A percentile compares a stretch with the other conserved stretches of the same genome.
These are phyloP conservation scores for Rhododendron kiyosumense DNA, from an alignment of 148 eudicot genomes.

Conservation along the genomic window DNA sequence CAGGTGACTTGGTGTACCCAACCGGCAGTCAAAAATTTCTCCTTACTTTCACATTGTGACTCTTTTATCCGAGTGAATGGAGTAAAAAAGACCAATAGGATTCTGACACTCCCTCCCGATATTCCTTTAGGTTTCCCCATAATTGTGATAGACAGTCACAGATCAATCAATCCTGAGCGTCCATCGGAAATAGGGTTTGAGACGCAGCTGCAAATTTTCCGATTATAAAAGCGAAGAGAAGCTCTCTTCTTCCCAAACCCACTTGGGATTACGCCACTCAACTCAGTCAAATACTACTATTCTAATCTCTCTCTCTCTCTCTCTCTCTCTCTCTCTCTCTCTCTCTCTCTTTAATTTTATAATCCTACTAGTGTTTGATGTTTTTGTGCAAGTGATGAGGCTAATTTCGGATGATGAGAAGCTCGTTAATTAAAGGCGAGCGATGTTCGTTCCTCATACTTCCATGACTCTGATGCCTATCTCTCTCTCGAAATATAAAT, in stretches of 20 bases:
- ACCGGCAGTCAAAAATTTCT: too few relatives aligned
- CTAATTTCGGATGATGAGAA: constrained; percentile 17
- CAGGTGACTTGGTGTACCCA: too few relatives aligned
- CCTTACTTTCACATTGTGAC: too few relatives aligned
- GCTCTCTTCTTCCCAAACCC: neutral
- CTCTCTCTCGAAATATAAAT: too few relatives aligned
- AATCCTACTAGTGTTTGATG: neutral
- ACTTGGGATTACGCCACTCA: neutral
- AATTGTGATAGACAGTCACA: neutral
- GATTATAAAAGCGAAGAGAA: neutral
- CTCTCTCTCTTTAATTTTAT: neutral
- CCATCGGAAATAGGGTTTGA: neutral
- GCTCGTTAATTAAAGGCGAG: constrained; percentile 15
- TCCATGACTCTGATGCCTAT: constrained; percentile 55
- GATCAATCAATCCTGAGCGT: neutral
- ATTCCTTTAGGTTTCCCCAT: neutral
- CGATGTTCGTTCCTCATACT: constrained; percentile 33
- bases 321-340: neutral
- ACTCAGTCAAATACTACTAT: neutral
- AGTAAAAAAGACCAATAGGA: neutral
- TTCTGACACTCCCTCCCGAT: neutral
- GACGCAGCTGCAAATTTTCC: neutral
- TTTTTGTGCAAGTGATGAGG: constrained; percentile 7
- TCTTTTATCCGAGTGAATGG: too few relatives aligned
- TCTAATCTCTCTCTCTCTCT: neutral